A percentile compares a stretch with the other conserved stretches of the same genome.
Conservation (phyloP, 2,329 filamentous ascomycete species). For the Cadophora sp. region DNA sequence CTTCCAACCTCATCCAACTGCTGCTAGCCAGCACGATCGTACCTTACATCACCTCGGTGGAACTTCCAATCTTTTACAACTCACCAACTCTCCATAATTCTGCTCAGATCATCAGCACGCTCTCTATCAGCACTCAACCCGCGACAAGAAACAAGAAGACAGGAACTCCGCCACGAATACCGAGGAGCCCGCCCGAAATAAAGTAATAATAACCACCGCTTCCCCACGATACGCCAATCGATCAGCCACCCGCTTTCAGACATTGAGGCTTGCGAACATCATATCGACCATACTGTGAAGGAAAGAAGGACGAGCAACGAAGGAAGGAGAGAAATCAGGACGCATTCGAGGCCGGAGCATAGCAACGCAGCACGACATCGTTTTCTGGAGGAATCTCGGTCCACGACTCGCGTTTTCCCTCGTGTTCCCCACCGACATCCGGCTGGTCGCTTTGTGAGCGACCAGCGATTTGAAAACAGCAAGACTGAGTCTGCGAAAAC, state of each 20-base stretch:
- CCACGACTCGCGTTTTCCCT: conserved; percentile 19
- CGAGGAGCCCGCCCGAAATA: conserved; percentile 21
- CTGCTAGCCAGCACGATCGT: conserved; percentile 37
- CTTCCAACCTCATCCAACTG: conserved; percentile 33
- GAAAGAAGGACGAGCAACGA: conserved; percentile 6
- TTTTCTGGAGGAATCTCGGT: conserved; percentile 15
- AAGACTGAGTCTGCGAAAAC: conserved; percentile 21
- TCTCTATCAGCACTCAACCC: conserved; percentile 20
- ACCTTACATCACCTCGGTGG: conserved; percentile 30
- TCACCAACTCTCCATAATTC: conserved; percentile 27
- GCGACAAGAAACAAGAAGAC: conserved; percentile 11
- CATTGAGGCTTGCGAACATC: conserved; percentile 18
- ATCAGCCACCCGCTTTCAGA: conserved; percentile 22
- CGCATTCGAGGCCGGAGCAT: conserved; percentile 16
- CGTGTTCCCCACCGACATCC: conserved; percentile 29
- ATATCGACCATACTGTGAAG: background rate
- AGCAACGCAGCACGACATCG: conserved; percentile 26
- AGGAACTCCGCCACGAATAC: conserved; percentile 4
- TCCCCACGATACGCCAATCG: conserved; percentile 27
- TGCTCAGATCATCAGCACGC: conserved; percentile 27
- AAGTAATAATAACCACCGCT: conserved; percentile 31
- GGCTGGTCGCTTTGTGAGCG: conserved; percentile 38
- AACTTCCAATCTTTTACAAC: conserved; percentile 22
- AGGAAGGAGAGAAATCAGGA: conserved; percentile 1
- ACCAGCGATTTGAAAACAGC: conserved; percentile 32